A percentile compares a stretch with the other conserved stretches of the same genome.
phyloP scores from a whole-genome alignment of 2,329 filamentous ascomycete species.

The Elsinoe ampelina region DNA sequence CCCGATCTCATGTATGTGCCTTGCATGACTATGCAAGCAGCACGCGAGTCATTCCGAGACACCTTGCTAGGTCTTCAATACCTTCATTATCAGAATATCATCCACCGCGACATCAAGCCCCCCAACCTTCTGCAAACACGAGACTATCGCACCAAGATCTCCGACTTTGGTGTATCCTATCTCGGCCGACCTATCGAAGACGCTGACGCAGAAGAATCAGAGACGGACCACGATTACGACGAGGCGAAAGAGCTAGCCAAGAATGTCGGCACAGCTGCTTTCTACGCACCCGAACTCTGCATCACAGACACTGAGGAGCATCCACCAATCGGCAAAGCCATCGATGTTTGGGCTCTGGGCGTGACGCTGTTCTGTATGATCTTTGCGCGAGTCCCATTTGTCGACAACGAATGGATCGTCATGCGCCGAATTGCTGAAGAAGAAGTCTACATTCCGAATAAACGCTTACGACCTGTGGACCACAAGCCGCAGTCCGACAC shows the following conservation, averaged over 20 bases:
- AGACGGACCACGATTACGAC: conserved; percentile 63
- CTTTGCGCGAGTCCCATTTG: conserved; percentile 88
- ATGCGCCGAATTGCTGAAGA: conserved; percentile 87
- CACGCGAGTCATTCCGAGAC: conserved; percentile 79
- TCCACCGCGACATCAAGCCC: conserved; percentile 54
- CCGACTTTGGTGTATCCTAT: conserved; percentile 97
- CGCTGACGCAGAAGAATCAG: conserved; percentile 50
- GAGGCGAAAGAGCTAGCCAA: conserved; percentile 95
- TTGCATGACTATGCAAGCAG: conserved; percentile 77
- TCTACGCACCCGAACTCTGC: conserved; percentile 94
- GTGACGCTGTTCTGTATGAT: conserved; percentile 94
- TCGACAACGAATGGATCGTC: conserved; percentile 83
- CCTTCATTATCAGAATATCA: conserved; percentile 59
- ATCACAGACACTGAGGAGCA: conserved; percentile 64
- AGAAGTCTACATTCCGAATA: conserved; percentile 78
- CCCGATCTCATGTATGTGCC: conserved; percentile 92
- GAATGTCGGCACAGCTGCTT: conserved; percentile 93
- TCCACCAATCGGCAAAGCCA: conserved; percentile 78
- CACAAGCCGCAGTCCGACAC: conserved; percentile 36
- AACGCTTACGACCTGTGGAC: conserved; percentile 66
- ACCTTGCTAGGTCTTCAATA: conserved; percentile 91
- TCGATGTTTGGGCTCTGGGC: conserved; percentile 94
- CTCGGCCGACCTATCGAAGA: conserved; percentile 81
- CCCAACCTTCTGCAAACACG: conserved; percentile 84
- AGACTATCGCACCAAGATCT: conserved; percentile 87